phyloP scores from a whole-genome alignment of 148 eudicot species.

The Silene uniflora region DNA sequence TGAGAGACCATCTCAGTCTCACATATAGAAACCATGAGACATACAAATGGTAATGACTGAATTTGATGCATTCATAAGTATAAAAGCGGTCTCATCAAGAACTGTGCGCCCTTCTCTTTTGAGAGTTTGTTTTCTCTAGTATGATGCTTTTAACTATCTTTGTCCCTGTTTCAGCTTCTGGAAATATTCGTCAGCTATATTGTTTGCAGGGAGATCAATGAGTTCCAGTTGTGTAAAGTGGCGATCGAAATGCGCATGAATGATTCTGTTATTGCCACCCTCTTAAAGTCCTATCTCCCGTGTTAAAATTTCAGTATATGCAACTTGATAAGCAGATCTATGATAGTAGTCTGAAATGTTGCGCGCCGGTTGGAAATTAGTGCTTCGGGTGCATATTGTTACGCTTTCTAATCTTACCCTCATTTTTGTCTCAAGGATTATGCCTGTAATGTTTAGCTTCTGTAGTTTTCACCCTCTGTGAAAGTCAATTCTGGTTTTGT shows the following conservation, averaged over 20 bases:
- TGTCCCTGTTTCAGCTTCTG: constrained; percentile 16
- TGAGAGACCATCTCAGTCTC: no score
- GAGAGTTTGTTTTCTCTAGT: neutral
- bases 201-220: constrained; percentile 18
- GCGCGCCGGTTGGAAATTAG: constrained; percentile 19
- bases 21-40: no score
- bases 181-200: constrained; percentile 16
- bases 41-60: neutral
- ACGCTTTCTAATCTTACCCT: constrained; percentile 24
- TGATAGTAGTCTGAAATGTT: constrained; percentile 14
- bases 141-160: neutral
- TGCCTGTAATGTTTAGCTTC: neutral
- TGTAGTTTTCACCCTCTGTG: neutral
- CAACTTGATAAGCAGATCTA: constrained; percentile 23
- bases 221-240: constrained; percentile 4
- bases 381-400: constrained; percentile 19
- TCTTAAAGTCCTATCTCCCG: neutral
- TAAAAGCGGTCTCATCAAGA: neutral
- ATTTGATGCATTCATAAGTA: neutral
- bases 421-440: constrained; percentile 11
- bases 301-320: constrained; percentile 2
- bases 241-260: neutral
- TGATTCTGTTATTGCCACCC: neutral
- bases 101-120: neutral
- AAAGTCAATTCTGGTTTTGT: neutral